Percentiles rank a stretch among this genome's conserved stretches.
phyloP scores from a whole-genome alignment of 169 alveolate genomes.

The Plasmodium malariae region DNA sequence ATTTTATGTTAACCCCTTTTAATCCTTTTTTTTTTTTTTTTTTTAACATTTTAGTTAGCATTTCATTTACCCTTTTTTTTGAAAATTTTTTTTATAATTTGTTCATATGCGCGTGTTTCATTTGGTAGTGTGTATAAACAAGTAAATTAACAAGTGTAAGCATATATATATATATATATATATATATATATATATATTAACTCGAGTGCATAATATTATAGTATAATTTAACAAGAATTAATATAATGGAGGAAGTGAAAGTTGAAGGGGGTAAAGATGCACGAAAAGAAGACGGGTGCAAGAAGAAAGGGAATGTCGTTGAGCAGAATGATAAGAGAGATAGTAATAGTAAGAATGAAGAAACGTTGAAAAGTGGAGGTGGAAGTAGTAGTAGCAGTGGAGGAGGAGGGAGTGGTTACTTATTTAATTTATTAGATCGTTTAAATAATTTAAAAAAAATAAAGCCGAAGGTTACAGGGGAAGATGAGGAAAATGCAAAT shows the following conservation, averaged over 20 bases:
- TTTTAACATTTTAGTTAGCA: too few relatives aligned
- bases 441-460: conserved; percentile 42
- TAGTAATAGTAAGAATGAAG: not conserved
- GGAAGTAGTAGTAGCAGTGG: not conserved
- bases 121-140: not conserved
- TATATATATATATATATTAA: conserved; percentile 11
- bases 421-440: conserved; percentile 49
- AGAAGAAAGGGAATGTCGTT: conserved; percentile 13
- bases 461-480: conserved; percentile 1
- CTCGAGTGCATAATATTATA: not conserved
- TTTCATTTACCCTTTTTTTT: too few relatives aligned
- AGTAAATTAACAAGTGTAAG: not conserved
- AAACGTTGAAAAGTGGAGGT: not conserved
- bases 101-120: not conserved
- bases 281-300: conserved; percentile 7
- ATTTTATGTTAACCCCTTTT: too few relatives aligned
- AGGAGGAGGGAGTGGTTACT: conserved; percentile 18
- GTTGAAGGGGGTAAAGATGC: conserved; percentile 13
- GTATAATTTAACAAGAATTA: too few relatives aligned
- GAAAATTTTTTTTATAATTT: not conserved
- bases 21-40: too few relatives aligned
- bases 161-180: conserved; percentile 3
- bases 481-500: not conserved
- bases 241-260: conserved; percentile 17
- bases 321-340: conserved; percentile 13